Percentiles rank a stretch among this genome's conserved stretches.
Conservation (phyloP, 2,329 filamentous ascomycete genomes). For the Fusarium subglutinans region DNA sequence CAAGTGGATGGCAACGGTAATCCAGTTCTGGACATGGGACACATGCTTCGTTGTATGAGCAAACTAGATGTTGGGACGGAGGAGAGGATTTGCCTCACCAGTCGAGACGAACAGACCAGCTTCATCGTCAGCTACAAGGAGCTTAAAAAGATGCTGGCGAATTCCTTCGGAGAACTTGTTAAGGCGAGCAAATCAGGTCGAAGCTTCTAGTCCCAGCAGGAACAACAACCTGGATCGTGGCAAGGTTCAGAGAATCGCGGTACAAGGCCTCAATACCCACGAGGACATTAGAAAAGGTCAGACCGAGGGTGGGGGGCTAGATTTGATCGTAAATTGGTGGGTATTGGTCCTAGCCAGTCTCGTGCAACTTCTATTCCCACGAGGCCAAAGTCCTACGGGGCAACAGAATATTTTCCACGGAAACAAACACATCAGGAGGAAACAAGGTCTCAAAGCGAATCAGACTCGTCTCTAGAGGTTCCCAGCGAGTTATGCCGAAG, state of each 20-base stretch:
- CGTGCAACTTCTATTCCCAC: neutral
- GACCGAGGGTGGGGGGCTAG: neutral
- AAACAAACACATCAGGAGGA: neutral
- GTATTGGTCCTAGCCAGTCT: neutral
- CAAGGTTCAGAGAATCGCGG: neutral
- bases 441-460: neutral
- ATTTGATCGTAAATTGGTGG: neutral
- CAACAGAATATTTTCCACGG: neutral
- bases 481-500: neutral
- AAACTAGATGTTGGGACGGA: conserved; percentile 91
- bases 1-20: conserved; percentile 88
- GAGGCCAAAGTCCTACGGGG: neutral
- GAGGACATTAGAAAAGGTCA: neutral
- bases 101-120: conserved; percentile 88
- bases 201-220: conserved; percentile 45
- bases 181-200: conserved; percentile 55
- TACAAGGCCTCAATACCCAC: neutral
- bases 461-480: neutral
- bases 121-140: conserved; percentile 93
- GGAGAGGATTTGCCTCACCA: conserved; percentile 86
- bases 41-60: conserved; percentile 87
- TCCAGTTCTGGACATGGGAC: conserved; percentile 85
- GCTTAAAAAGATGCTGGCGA: conserved; percentile 72
- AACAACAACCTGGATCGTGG: neutral
- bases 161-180: conserved; percentile 67